Evolutionary conservation across 768 basidiomycete genomes (phyloP), one percentile per base, ranked within the genome.

Genomic region (Sporobolomyces pararoseus): DNA sequence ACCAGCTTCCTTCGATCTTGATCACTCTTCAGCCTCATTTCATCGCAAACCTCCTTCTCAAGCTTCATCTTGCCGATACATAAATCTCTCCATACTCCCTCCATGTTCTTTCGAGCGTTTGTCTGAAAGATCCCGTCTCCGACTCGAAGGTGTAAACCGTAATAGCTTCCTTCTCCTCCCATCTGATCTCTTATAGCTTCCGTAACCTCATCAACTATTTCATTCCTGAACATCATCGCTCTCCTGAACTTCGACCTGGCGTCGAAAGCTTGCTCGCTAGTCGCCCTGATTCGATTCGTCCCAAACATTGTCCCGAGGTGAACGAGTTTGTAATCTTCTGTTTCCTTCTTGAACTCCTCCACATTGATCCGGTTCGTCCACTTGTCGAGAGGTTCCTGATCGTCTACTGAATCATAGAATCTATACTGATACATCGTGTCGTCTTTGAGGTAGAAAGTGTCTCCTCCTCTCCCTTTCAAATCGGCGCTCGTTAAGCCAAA

Each of bases 241-340:
- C 80, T 78, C 21, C 88, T 84, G 58, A 88, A 80, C 23, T 78
- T 73, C 9, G 80, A 77, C 3, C 86, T 85, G 32, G 85, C 75
- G 19, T 75, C 77, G 57, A 81, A 76, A 71, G 85, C 83, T 19
- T 75, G 75, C 13, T 75, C 72, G 34, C 80, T 75, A 27, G 79
- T 81, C 0, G 89, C 81, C 29, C 83, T 82, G 3, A 91, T 80
- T 13, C 90, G 84, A 3, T 86, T 86, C 1, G 88, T 87, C 7
- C 89, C 89, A 79, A 91, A 91, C 2, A 91, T 82, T 0, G 87
- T 86, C 13, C 90, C 90, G 19, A 91, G 76, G 65, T 87, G 85
- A 21, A 92, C 76, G 32, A 91, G 83, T 13, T 82, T 84, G 66
- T 85, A 80, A 6, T 76, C 74, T 27, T 80, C 77, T 34, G 76